These are phyloP conservation scores for Byssothecium circinans DNA, from an alignment of 2,329 filamentous ascomycete species.

Conservation along the genomic window DNA sequence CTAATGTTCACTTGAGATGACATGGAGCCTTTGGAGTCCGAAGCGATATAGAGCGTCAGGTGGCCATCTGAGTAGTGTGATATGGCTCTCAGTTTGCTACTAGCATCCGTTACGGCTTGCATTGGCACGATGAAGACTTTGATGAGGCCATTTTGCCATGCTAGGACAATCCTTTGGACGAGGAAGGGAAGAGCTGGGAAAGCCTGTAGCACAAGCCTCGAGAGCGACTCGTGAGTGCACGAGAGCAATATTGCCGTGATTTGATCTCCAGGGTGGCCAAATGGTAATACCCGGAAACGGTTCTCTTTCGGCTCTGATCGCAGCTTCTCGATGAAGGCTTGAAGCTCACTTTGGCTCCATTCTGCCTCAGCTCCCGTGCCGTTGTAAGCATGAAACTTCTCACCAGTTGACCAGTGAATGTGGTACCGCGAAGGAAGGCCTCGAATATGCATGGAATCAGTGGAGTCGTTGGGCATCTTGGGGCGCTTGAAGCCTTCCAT, in stretches of 20 bases:
- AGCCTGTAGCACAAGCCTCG: conserved; percentile 43
- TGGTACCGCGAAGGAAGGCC: conserved; percentile 21
- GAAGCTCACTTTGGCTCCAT: conserved; percentile 56
- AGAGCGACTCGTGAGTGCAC: conserved; percentile 41
- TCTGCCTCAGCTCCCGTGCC: conserved; percentile 48
- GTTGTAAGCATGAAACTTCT: conserved; percentile 49
- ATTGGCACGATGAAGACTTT: conserved; percentile 40
- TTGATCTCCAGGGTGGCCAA: conserved; percentile 48
- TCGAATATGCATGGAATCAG: conserved; percentile 27
- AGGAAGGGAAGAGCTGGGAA: conserved; percentile 48
- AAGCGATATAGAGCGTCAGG: conserved; percentile 36
- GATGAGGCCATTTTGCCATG: conserved; percentile 38
- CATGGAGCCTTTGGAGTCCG: conserved; percentile 27
- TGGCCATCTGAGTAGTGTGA: conserved; percentile 33
- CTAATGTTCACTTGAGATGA: conserved; percentile 33
- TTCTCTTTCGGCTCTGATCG: conserved; percentile 46
- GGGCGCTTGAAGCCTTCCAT: conserved; percentile 16
- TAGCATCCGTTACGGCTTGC: conserved; percentile 29
- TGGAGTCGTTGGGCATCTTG: conserved; percentile 17
- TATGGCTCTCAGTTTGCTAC: conserved; percentile 43
- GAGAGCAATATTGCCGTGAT: conserved; percentile 47
- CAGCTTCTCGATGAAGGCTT: conserved; percentile 50
- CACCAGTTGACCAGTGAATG: conserved; percentile 22
- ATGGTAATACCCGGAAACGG: conserved; percentile 46
- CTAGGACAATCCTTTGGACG: conserved; percentile 31